Percentiles rank a stretch among this genome's conserved stretches.
phyloP scores from a whole-genome alignment of 1,284 basidiomycete genomes.

The Sparassis latifolia region DNA sequence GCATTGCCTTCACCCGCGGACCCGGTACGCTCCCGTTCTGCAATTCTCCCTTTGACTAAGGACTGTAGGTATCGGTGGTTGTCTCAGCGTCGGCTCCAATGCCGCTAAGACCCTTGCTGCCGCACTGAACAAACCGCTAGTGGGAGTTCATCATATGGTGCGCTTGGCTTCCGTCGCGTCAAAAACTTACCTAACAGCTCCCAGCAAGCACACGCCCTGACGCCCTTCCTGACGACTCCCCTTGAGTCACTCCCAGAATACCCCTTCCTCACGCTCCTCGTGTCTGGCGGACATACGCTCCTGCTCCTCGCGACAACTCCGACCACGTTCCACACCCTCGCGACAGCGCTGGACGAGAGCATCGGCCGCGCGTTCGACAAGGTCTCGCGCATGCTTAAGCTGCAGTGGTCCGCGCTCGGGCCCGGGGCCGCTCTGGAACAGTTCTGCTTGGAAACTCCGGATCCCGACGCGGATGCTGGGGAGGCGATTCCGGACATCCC shows the following conservation, averaged over 20 bases:
- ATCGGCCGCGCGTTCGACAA: conserved; percentile 82
- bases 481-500: conserved; percentile 23
- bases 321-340: conserved; percentile 63
- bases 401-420: conserved; percentile 57
- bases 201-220: conserved; percentile 93
- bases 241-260: conserved; percentile 50
- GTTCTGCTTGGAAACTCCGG: conserved; percentile 38
- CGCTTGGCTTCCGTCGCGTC: conserved; percentile 10
- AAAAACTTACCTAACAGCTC: neutral
- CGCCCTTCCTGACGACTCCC: conserved; percentile 67
- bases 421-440: conserved; percentile 76
- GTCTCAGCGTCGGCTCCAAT: conserved; percentile 70
- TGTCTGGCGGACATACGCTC: conserved; percentile 86
- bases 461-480: neutral
- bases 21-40: conserved; percentile 47
- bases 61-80: conserved; percentile 65
- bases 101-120: conserved; percentile 81
- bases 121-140: conserved; percentile 67
- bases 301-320: conserved; percentile 67
- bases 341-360: conserved; percentile 70
- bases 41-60: neutral
- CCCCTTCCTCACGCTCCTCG: conserved; percentile 83
- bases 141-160: conserved; percentile 95
- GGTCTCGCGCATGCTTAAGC: conserved; percentile 58
- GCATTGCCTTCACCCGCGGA: conserved; percentile 86